Base-by-base conservation (phyloP, 148 eudicot genomes). In the Cornus controversa region DNA sequence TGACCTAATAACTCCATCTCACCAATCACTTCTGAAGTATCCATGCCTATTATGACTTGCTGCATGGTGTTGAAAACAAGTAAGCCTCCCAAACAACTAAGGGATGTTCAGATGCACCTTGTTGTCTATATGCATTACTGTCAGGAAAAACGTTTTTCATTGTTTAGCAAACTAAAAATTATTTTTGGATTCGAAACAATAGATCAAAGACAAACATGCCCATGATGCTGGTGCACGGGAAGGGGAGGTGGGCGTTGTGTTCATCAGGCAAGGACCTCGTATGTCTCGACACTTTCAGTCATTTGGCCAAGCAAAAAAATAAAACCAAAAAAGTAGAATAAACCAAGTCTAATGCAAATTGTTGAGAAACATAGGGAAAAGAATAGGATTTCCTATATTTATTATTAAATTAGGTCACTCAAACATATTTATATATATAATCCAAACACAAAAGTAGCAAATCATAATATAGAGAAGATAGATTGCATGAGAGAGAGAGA, bases 1-100 rank as follows among this genome's bases (percentile, higher is more conserved):
- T 86, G 88, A 71, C 90, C 89, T 63, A 90, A 76, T 57, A 88
- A 83, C 76, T 93, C 98, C 91, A 93, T 86, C 84, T 93, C 97
- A 74, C 83, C 81, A 74, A 91, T 73, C 90, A 90, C 79, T 80
- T 96, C 98, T 73, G 86, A 84, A 50, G 99, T 93, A 80, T 96
- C 93, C 58, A 96, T 81, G 78, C 99, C 99, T 80, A 96, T 82
- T 57, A 96, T 91, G 79, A 93, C 98, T 88, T 96, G 98, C 99
- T 96, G 98, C 96, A 91, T 69, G 73, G 69, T 78, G 68, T 63
- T 78, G 66, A 66, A 72, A 75, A 28, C 47, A 72, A 82, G 74
- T 57, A 36, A 34, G 72, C 63, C 75, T 66, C 37, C 16, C 23
- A 79, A 69, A 75, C 64, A 71, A 64, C 75, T 25, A 71, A 26